Evolutionary conservation across 768 basidiomycete species (phyloP), one percentile per base, ranked within the genome.

Genomic region (Suillus fuscotomentosus): DNA sequence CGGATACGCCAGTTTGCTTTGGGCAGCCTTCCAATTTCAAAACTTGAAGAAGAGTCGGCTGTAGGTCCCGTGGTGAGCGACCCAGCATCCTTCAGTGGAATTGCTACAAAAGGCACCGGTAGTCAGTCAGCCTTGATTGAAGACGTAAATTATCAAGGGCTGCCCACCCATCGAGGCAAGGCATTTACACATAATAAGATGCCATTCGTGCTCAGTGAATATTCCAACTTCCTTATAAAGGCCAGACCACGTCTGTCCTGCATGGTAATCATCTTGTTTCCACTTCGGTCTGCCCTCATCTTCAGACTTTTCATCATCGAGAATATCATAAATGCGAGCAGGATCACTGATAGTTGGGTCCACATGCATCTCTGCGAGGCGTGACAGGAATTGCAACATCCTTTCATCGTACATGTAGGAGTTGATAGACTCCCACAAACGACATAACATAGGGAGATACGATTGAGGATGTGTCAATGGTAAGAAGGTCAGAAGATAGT

Each of bases 371-470:
- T 94, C 90, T 62, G 89, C 80, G 54, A 97, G 81, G 70, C 84
- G 84, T 36, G 92, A 83, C 65, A 95, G 83, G 73, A 97, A 90
- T 63, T 92, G 85, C 66, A 95, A 81, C 87, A 94, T 93, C 75
- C 94, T 85, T 71, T 94, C 94, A 81, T 95, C 94, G 79, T 88
- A 95, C 76, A 89, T 85, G 75, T 92, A 92, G 63, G 92, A 93
- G 78, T 95, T 94, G 71, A 96, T 81, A 14, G 92, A 90, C 76
- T 92, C 89, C 92, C 94, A 96, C 54, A 94, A 71, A 61, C 90
- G 88, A 79, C 95, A 92, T 61, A 95, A 81, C 84, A 91, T 90
- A 60, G 86, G 90, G 61, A 88, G 83, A 81, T 95, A 95, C 53
- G 85, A 84, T 77, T 94, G 91, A 39, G 93, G 93, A 72, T 95